Evolutionary conservation across 2,329 filamentous ascomycete genomes (phyloP).

Genomic region (Neonectria coccinea): DNA sequence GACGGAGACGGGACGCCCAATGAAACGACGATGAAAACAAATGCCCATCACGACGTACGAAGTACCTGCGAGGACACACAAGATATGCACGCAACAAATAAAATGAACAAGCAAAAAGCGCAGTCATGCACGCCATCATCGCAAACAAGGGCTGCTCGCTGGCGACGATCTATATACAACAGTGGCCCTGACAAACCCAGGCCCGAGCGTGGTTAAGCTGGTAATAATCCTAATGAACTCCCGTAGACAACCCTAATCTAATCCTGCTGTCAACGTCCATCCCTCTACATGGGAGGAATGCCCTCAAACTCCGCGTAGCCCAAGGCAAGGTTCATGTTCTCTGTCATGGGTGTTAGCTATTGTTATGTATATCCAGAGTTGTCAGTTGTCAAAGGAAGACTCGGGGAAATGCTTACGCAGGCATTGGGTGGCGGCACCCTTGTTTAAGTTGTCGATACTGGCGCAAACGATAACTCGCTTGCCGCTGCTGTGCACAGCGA

Average conservation of each 20-base stretch:
- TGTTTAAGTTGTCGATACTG: slow-evolving; percentile 93
- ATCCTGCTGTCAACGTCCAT: slow-evolving; percentile 12
- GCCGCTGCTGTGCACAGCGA: slow-evolving; percentile 66
- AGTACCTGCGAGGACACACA: neutral
- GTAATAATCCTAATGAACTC: slow-evolving; percentile 27
- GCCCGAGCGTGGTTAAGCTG: slow-evolving; percentile 14
- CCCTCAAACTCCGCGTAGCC: slow-evolving; percentile 91
- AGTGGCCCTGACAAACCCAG: slow-evolving; percentile 1
- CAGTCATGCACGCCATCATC: slow-evolving; percentile 8
- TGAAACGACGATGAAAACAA: neutral
- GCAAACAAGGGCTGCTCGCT: slow-evolving; percentile 3
- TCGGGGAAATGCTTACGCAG: slow-evolving; percentile 73
- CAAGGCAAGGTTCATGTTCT: slow-evolving; percentile 92
- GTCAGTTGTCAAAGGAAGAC: slow-evolving; percentile 76
- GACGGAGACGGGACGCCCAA: neutral
- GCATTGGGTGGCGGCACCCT: slow-evolving; percentile 93
- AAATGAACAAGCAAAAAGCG: neutral
- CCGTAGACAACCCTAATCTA: slow-evolving; percentile 24
- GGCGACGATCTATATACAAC: slow-evolving; percentile 21
- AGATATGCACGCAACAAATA: neutral
- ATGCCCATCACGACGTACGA: neutral
- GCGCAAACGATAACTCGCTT: slow-evolving; percentile 59
- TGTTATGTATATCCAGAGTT: slow-evolving; percentile 16
- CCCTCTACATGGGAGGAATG: slow-evolving; percentile 70
- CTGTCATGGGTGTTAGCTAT: slow-evolving; percentile 69